These are phyloP conservation scores for Pseudogymnoascus sp. DNA, from an alignment of 2,329 filamentous ascomycete genomes.

Conservation along the genomic window DNA sequence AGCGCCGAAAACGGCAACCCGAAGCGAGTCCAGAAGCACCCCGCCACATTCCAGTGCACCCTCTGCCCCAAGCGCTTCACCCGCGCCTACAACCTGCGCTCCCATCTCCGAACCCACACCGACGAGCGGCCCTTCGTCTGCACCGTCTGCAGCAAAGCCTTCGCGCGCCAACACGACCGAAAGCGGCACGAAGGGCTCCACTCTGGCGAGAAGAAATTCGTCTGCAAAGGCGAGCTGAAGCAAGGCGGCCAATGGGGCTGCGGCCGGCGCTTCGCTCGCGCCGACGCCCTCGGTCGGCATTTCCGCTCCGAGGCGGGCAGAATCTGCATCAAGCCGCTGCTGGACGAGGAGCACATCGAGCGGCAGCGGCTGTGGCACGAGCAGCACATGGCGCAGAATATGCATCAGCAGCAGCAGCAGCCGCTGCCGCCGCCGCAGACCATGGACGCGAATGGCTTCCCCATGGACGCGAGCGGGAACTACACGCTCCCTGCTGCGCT, in stretches of 20 bases:
- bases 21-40: conserved; percentile 93
- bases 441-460: conserved; percentile 54
- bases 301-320: conserved; percentile 93
- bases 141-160: conserved; percentile 93
- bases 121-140: conserved; percentile 97
- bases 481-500: conserved; percentile 79
- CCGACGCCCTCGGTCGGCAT: conserved; percentile 87
- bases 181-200: conserved; percentile 96
- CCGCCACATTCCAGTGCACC: conserved; percentile 90
- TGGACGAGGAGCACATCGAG: conserved; percentile 88
- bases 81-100: conserved; percentile 90
- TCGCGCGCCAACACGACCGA: conserved; percentile 92
- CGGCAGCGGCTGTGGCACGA: conserved; percentile 69
- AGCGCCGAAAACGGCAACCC: conserved; percentile 49
- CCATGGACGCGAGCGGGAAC: conserved; percentile 47
- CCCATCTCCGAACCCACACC: conserved; percentile 90
- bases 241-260: conserved; percentile 84
- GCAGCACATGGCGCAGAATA: conserved; percentile 58
- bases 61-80: conserved; percentile 95
- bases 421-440: conserved; percentile 52
- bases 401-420: conserved; percentile 55
- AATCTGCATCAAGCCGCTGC: conserved; percentile 92
- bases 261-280: conserved; percentile 84
- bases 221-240: conserved; percentile 87
- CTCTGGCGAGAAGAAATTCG: conserved; percentile 96